Conservation (phyloP, 371 early-diverging fungal genomes). For the Mucor plumbeus region DNA sequence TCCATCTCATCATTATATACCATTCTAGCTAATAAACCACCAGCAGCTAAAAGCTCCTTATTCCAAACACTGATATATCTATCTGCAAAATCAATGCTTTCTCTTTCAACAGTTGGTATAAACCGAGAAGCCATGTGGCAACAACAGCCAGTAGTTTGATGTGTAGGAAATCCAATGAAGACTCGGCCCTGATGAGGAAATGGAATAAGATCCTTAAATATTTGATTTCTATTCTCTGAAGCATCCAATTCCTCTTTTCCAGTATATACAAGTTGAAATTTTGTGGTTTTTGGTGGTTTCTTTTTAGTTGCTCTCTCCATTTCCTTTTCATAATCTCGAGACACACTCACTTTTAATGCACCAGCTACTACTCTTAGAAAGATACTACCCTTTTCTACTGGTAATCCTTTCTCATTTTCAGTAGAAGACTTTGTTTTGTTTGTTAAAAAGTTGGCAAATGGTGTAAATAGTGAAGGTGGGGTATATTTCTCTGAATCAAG, state of each 20-base stretch:
- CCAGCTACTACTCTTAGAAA: slow-evolving; percentile 78
- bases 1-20: slow-evolving; percentile 82
- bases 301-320: slow-evolving; percentile 95
- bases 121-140: slow-evolving; percentile 85
- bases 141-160: slow-evolving; percentile 90
- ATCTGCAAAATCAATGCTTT: slow-evolving; percentile 92
- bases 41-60: slow-evolving; percentile 77
- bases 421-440: slow-evolving; percentile 14
- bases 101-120: slow-evolving; percentile 92
- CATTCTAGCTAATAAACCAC: slow-evolving; percentile 75
- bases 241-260: slow-evolving; percentile 81
- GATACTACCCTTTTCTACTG: slow-evolving; percentile 61
- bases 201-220: slow-evolving; percentile 77
- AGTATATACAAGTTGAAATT: slow-evolving; percentile 74
- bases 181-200: slow-evolving; percentile 83
- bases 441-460: slow-evolving; percentile 33
- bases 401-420: slow-evolving; percentile 28
- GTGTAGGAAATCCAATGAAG: slow-evolving; percentile 91
- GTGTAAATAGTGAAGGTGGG: slow-evolving; percentile 37
- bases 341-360: slow-evolving; percentile 60
- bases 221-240: slow-evolving; percentile 55
- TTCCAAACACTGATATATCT: slow-evolving; percentile 84
- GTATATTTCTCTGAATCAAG: slow-evolving; percentile 69
- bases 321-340: slow-evolving; percentile 64
- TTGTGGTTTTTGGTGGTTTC: slow-evolving; percentile 78